Evolutionary conservation across 1,284 basidiomycete species (phyloP), one percentile per base, ranked within the genome.

Genomic region (Boletus mariae): DNA sequence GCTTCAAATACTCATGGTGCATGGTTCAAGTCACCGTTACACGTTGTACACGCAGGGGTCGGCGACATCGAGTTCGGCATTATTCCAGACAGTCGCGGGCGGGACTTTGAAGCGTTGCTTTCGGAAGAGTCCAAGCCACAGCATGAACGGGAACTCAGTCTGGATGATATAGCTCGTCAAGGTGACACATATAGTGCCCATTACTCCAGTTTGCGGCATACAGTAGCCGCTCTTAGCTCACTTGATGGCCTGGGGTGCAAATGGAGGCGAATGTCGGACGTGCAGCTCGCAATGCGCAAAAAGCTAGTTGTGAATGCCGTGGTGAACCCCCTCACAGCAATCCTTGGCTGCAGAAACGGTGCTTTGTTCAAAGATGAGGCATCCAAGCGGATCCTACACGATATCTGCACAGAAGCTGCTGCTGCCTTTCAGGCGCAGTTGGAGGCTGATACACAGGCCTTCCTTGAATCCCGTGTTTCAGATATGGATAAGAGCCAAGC

Each of bases 301-400:
- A 97, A 96, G 71, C 75, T 98, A 49, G 91, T 89, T 32, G 82
- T 92, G 59, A 95, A 97, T 68, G 78, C 87, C 12, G 80, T 87
- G 63, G 83, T 98, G 71, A 96, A 98, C 66, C 87, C 95, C 0
- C 77, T 98, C 57, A 93, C 94, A 0, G 90, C 92, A 0, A 70
- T 98, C 15, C 75, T 93, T 55, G 82, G 84, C 44, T 90, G 93
- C 62, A 79, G 81, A 51, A 98, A 97, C 63, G 94, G 93, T 17
- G 81, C 85, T 1, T 68, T 93, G 25, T 77, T 86, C 61, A 64
- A 68, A 6, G 71, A 79, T 10, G 49, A 61, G 0, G 71, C 75
- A 8, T 78, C 80, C 1, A 59, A 63, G 7, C 71, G 70, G 28
- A 71, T 90, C 46, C 70, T 80, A 53, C 60, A 65, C 3, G 67